Evolutionary conservation across 768 basidiomycete species (phyloP), one percentile per base, ranked within the genome.

Genomic region (Sutorius australiensis): DNA sequence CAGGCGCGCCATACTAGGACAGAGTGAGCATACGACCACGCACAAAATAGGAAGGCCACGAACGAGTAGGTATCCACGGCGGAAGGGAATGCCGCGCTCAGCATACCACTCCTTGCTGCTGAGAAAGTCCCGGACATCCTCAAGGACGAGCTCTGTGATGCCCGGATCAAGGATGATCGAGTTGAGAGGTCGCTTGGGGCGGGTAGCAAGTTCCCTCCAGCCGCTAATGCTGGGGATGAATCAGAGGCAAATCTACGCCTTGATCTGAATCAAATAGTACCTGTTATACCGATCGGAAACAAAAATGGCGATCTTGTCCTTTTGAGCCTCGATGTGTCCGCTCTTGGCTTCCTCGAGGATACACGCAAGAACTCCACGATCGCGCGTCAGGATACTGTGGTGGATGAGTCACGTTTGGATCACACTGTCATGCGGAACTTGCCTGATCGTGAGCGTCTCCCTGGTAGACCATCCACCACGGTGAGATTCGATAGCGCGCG

Each of bases 21-120:
- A 7, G 12, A 10, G 17, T 58, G 6, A 63, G 48, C 0, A 7
- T 32, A 5, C 30, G 16, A 14, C 16, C 13, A 3, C 14, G 3
- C 6, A 28, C 7, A n/a, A 16, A 40, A 42, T 14, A 9, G 30
- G 16, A 40, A 8, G 33, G 16, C 21, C 12, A 66, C 72, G 40
- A 37, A 77, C 74, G 19, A 89, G 74, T n/a, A 90, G 77, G 63
- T 88, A 89, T 12, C 90, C 89, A 12, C 89, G 76, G 17, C 88
- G 82, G 72, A 87, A 91, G 1, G 90, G 89, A 53, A 92, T 90
- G 0, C 88, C 89, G 47, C 89, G 81, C 11, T 81, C 80, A 2
- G 78, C 62, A 57, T 92, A 92, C 90, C 90, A 92, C 17, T 70
- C 51, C 59, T 83, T 86, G 58, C 82, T 86, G 10, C 67, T 65